phyloP scores from a whole-genome alignment of 805 yeast genomes.

The Hyphopichia homilentoma region DNA sequence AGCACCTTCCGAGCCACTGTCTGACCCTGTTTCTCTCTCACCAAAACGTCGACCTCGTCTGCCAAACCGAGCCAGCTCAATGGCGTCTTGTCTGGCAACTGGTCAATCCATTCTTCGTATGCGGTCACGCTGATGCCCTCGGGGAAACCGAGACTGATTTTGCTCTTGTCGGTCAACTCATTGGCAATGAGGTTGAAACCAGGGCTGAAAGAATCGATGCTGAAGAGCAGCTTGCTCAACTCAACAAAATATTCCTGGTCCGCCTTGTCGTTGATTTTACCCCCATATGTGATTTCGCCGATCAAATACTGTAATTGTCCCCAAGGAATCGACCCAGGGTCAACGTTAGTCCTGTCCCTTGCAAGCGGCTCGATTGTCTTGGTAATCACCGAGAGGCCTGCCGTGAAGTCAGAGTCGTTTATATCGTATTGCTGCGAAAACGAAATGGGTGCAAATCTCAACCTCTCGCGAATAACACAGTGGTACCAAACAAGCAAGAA shows the following conservation, averaged over 20 bases:
- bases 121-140: conserved; percentile 36
- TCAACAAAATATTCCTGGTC: conserved; percentile 38
- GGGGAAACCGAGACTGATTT: conserved; percentile 35
- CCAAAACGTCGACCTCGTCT: conserved; percentile 36
- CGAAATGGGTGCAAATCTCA: conserved; percentile 60
- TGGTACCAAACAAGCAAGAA: conserved; percentile 71
- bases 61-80: conserved; percentile 52
- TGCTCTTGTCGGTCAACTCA: conserved; percentile 12
- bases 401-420: conserved; percentile 64
- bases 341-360: conserved; percentile 27
- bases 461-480: conserved; percentile 54
- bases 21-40: conserved; percentile 19
- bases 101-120: conserved; percentile 46
- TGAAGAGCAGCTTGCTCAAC: conserved; percentile 39
- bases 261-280: conserved; percentile 44
- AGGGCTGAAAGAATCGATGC: conserved; percentile 32
- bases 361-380: conserved; percentile 31
- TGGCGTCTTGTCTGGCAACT: conserved; percentile 51
- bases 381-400: conserved; percentile 44
- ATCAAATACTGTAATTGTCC: conserved; percentile 44
- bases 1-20: conserved; percentile 11
- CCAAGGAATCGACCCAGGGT: conserved; percentile 56
- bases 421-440: conserved; percentile 63
- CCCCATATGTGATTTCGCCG: conserved; percentile 61
- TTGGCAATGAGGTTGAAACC: conserved; percentile 41